Percentiles rank a stretch among this genome's conserved stretches.
Evolutionary conservation across 1,284 basidiomycete species (phyloP).

Genomic region (Caloboletus firmus): DNA sequence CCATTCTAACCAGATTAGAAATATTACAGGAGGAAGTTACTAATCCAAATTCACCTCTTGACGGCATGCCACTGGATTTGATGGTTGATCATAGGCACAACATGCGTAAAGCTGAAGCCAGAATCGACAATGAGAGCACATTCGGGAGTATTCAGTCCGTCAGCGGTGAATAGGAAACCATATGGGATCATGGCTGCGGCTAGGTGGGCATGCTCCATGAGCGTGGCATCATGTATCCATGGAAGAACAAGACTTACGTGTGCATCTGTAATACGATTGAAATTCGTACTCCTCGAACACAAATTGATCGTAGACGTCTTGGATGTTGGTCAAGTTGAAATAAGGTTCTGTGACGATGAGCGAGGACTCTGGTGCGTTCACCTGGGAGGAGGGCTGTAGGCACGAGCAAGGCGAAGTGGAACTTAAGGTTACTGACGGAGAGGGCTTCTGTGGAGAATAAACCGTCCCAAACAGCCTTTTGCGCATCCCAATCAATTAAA

Average conservation of each 20-base stretch:
- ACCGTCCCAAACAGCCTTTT: constrained; percentile 89
- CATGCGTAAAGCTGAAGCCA: constrained; percentile 91
- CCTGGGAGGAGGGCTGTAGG: constrained; percentile 45
- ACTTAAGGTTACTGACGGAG: constrained; percentile 51
- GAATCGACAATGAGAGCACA: constrained; percentile 84
- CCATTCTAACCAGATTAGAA: constrained; percentile 58
- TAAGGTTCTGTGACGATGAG: constrained; percentile 91
- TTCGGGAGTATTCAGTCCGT: constrained; percentile 58
- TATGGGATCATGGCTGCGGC: constrained; percentile 78
- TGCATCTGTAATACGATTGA: constrained; percentile 74
- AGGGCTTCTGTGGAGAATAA: constrained; percentile 72
- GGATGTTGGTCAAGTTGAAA: constrained; percentile 88
- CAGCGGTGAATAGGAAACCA: constrained; percentile 58
- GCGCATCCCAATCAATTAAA: constrained; percentile 88
- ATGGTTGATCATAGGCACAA: constrained; percentile 82
- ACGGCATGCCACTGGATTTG: constrained; percentile 76
- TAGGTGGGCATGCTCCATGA: constrained; percentile 37
- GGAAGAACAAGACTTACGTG: constrained; percentile 56
- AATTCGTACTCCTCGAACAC: constrained; percentile 97
- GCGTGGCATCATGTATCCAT: constrained; percentile 19
- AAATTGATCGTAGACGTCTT: constrained; percentile 91
- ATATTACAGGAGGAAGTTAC: constrained; percentile 18
- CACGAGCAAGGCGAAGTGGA: not conserved
- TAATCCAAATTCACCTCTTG: constrained; percentile 57
- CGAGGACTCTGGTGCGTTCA: constrained; percentile 69